A percentile compares a stretch with the other conserved stretches of the same genome.
These are phyloP conservation scores for Neofusicoccum laricinum DNA, from an alignment of 2,329 filamentous ascomycete species.

Conservation along the genomic window DNA sequence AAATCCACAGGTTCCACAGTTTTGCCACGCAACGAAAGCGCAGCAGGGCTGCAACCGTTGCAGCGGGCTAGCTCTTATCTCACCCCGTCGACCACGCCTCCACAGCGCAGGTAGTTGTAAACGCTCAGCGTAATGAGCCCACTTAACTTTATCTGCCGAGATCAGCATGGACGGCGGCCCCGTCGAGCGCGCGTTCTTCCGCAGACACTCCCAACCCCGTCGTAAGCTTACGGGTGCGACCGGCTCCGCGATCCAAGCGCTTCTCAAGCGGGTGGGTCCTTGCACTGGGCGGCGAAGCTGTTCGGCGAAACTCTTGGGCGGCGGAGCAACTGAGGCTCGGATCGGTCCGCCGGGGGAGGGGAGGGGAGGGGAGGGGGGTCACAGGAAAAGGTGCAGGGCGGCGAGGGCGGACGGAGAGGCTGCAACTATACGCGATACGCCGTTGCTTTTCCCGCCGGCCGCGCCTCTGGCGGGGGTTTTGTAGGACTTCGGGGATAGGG, in stretches of 20 bases:
- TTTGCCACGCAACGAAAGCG: not conserved
- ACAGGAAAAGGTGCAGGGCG: not conserved
- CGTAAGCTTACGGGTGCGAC: not conserved
- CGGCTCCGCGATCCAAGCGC: not conserved
- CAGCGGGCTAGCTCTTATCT: not conserved
- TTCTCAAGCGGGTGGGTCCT: not conserved
- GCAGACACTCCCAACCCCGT: not conserved
- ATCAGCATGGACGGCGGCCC: not conserved
- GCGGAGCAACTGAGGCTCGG: not conserved
- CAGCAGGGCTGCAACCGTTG: no score
- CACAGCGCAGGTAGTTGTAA: not conserved
- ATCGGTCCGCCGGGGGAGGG: not conserved
- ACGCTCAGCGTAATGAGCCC: not conserved
- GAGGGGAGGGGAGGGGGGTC: no score
- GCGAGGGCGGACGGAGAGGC: not conserved
- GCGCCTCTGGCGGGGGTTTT: not conserved
- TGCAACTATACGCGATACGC: not conserved
- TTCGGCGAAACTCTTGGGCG: not conserved
- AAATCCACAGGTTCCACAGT: not conserved
- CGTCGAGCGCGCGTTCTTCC: not conserved
- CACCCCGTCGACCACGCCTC: not conserved
- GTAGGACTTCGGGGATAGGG: no score
- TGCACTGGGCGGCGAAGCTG: not conserved
- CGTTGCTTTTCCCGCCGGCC: no score
- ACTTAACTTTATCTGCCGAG: not conserved